Evolutionary conservation across 192 early-diverging fungal genomes (phyloP), one percentile per base, ranked within the genome.

Genomic region (Chytriomyces sp.): DNA sequence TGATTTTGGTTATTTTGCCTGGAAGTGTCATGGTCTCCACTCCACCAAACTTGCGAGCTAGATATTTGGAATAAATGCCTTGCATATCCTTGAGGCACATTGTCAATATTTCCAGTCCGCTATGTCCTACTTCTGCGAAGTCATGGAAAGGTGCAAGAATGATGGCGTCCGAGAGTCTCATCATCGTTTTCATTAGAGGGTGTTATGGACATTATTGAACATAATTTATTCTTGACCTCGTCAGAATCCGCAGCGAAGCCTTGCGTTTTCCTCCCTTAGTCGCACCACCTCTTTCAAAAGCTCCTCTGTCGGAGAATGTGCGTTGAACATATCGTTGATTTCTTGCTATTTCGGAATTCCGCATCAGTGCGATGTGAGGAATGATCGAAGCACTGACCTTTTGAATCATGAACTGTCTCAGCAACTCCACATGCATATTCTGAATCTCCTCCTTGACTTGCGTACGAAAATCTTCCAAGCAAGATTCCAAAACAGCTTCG

Each of bases 401-500:
- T 77, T 91, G 90, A 28, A 87, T 82, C 59, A 84, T 81, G 79
- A 91, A 91, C 64, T 91, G 88, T 40, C 86, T 77, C 44, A 91
- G 40, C 34, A 91, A 52, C 32, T 91, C 90, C 39, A 91, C 52
- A 74, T 91, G 90, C 88, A 91, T 87, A 55, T 91, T 89, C 32
- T 88, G 87, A 36, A 91, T 82, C 66, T 90, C 88, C 22, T 78
- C 81, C 26, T 82, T 75, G 28, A 91, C 67, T 53, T 82, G 79
- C 37, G 59, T 72, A 10, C 83, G 69, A 59, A 89, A 87, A 7
- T 88, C 87, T 54, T 82, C 77, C 59, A 91, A 41, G 57, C 87
- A 86, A 8, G 86, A 82, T 5, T 89, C 83, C n/a, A 91, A 67
- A 1, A 87, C 83, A 32, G 77, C 81, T 68, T 86, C 79, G 30